Evolutionary conservation across 2,329 filamentous ascomycete genomes (phyloP).

Genomic region (Xylariaceae sp.): DNA sequence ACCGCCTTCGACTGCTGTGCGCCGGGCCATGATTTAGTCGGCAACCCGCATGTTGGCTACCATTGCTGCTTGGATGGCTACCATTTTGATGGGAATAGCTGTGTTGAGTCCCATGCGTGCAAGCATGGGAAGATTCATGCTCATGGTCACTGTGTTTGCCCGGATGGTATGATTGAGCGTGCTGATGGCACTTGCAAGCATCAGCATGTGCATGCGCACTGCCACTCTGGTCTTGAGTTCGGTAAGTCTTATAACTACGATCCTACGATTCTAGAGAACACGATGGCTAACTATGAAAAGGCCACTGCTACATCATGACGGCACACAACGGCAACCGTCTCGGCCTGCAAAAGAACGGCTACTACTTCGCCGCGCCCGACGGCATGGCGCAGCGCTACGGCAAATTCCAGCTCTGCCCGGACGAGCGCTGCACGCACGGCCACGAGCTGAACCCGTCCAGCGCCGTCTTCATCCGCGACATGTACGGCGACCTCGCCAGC

Average conservation of each 20-base stretch:
- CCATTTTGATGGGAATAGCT: constrained; percentile 10
- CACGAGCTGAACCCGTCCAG: constrained; percentile 7
- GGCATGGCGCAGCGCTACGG: constrained; percentile 13
- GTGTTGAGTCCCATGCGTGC: constrained; percentile 2
- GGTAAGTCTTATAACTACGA: constrained; percentile 6
- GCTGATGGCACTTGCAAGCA: constrained; percentile 11
- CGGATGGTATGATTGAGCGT: constrained; percentile 7
- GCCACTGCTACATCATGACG: constrained; percentile 14
- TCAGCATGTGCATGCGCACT: neutral
- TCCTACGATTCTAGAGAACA: neutral
- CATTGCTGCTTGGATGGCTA: constrained; percentile 15
- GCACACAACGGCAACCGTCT: constrained; percentile 14
- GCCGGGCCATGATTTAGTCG: constrained; percentile 12
- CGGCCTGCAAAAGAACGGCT: constrained; percentile 2
- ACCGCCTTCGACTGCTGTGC: constrained; percentile 18
- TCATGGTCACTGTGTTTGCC: constrained; percentile 14
- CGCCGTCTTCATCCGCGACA: constrained; percentile 13
- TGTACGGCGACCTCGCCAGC: constrained; percentile 11
- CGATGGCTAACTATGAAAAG: constrained; percentile 1
- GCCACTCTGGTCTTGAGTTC: constrained; percentile 11
- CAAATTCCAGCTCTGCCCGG: constrained; percentile 14
- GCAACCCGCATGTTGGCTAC: constrained; percentile 7
- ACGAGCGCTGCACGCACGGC: constrained; percentile 8
- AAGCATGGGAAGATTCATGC: constrained; percentile 11
- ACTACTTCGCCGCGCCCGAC: constrained; percentile 10